Evolutionary conservation across 441 rosid species (phyloP).

Genomic region (Eutrema salsugineum): DNA sequence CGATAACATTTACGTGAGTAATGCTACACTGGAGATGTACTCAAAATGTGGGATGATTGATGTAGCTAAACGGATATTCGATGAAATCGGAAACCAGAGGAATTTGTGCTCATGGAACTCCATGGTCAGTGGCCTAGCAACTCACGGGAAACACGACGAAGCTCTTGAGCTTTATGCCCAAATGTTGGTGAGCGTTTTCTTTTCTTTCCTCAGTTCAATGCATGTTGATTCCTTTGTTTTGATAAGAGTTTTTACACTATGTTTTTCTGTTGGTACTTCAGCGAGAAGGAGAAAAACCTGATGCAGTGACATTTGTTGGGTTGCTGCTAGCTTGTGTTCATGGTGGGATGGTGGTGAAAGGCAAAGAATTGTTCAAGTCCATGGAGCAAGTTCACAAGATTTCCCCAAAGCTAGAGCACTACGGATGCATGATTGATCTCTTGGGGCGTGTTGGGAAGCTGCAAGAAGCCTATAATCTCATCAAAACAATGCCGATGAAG

Average conservation of each 20-base stretch:
- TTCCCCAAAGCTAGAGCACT: constrained; percentile 71
- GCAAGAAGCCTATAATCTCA: constrained; percentile 57
- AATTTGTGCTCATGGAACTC: constrained; percentile 81
- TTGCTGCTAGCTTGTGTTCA: constrained; percentile 70
- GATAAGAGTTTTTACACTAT: neutral
- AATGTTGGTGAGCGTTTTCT: constrained; percentile 53
- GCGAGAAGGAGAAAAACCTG: constrained; percentile 44
- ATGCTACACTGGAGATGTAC: constrained; percentile 67
- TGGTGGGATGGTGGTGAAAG: constrained; percentile 55
- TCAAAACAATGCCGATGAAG: constrained; percentile 64
- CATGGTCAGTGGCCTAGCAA: constrained; percentile 71
- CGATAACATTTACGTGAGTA: constrained; percentile 54
- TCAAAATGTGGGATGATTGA: constrained; percentile 69
- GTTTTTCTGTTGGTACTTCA: constrained; percentile 4
- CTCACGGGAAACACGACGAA: constrained; percentile 59
- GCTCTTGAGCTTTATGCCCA: constrained; percentile 54
- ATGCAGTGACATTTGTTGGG: constrained; percentile 67
- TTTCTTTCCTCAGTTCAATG: neutral
- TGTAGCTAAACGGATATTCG: constrained; percentile 49
- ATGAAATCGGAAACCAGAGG: constrained; percentile 55
- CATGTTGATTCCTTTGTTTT: neutral
- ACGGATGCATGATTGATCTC: constrained; percentile 87
- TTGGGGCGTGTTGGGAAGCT: constrained; percentile 77
- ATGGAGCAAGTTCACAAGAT: constrained; percentile 43
- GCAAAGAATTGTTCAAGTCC: constrained; percentile 48